phyloP scores from a whole-genome alignment of 768 basidiomycete genomes.

The Rhodosporidiobolus odoratus region DNA sequence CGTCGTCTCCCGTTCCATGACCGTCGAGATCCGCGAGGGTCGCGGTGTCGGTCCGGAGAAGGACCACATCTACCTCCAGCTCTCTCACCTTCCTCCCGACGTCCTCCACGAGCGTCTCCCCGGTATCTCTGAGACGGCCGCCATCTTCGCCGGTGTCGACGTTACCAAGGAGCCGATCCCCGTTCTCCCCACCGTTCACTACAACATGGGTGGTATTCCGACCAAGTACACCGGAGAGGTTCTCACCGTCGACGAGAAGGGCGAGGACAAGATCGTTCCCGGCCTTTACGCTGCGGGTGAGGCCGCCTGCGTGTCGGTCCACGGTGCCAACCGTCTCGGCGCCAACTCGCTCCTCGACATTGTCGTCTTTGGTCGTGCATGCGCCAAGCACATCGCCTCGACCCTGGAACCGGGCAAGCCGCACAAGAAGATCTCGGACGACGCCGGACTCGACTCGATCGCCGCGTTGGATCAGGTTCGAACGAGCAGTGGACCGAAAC shows the following conservation, averaged over 20 bases:
- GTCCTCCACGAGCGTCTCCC: conserved; percentile 93
- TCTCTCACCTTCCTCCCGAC: conserved; percentile 93
- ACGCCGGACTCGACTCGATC: conserved; percentile 76
- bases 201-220: conserved; percentile 87
- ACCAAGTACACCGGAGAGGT: conserved; percentile 98
- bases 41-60: conserved; percentile 98
- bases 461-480: conserved; percentile 84
- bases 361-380: conserved; percentile 99
- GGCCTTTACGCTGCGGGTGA: conserved; percentile 98
- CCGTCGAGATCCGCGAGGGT: conserved; percentile 95
- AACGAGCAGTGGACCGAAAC: conserved; percentile 70
- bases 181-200: conserved; percentile 80
- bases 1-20: conserved; percentile 99
- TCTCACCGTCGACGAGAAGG: conserved; percentile 75
- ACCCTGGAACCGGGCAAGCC: conserved; percentile 81
- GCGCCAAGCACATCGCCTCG: conserved; percentile 92
- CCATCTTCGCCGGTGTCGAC: conserved; percentile 97
- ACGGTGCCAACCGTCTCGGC: conserved; percentile 98
- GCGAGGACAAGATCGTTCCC: conserved; percentile 88
- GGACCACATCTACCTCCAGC: conserved; percentile 93
- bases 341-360: conserved; percentile 98
- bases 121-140: conserved; percentile 98
- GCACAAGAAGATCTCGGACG: conserved; percentile 78
- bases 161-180: conserved; percentile 99
- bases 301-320: conserved; percentile 97